Evolutionary conservation across 2,329 filamentous ascomycete genomes (phyloP).

Genomic region (Fusarium nygamai): DNA sequence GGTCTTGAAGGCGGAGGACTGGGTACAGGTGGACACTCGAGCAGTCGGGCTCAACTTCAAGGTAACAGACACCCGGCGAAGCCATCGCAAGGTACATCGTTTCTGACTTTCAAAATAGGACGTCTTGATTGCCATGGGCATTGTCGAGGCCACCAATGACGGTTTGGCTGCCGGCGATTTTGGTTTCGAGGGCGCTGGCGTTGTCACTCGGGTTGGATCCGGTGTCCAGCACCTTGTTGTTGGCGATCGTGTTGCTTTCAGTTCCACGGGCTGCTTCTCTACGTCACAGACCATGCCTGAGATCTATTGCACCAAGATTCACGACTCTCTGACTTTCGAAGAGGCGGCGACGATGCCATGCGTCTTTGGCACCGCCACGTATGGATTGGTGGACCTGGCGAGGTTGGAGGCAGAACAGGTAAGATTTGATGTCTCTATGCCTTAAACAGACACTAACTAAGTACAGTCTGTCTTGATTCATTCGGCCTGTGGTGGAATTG

Average conservation of each 20-base stretch:
- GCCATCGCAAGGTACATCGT: not conserved
- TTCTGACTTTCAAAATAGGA: conserved; percentile 43
- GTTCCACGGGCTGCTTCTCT: conserved; percentile 43
- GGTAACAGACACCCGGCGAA: not conserved
- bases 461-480: conserved; percentile 42
- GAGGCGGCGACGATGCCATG: conserved; percentile 50
- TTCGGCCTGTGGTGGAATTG: conserved; percentile 45
- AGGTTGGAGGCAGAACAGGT: conserved; percentile 12
- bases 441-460: not conserved
- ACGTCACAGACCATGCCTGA: conserved; percentile 18
- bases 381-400: conserved; percentile 19
- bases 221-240: conserved; percentile 40
- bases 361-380: conserved; percentile 44
- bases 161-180: conserved; percentile 30
- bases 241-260: conserved; percentile 49
- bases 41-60: conserved; percentile 9
- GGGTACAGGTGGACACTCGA: conserved; percentile 5
- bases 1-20: conserved; percentile 3
- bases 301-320: conserved; percentile 46
- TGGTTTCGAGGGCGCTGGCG: conserved; percentile 46
- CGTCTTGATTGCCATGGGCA: conserved; percentile 50
- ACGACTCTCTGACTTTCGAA: conserved; percentile 48
- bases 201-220: conserved; percentile 45
- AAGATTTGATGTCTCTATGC: not conserved
- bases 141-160: conserved; percentile 25